Base-by-base conservation (phyloP, 306 rosid species). In the Glycine tomentella region DNA sequence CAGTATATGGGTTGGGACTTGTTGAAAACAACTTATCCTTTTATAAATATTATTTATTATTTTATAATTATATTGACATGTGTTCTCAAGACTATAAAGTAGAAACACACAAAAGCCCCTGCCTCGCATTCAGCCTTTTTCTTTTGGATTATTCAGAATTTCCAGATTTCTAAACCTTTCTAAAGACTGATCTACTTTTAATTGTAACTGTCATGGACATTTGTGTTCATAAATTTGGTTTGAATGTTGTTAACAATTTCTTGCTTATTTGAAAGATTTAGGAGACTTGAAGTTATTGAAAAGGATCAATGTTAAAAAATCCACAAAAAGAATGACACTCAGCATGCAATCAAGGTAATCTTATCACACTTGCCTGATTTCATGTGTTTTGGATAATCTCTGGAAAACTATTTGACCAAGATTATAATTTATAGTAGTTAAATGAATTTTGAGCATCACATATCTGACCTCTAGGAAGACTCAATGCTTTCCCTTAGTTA, bases 201-300 rank as follows among this genome's bases (percentile, higher is more conserved):
- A n/a, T n/a, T n/a, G n/a, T n/a, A n/a, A n/a, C n/a, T n/a, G n/a
- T 53, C 72, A 38, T 57, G 2, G 69, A 48, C 77, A 48, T 82
- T 17, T 55, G 42, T 72, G 50, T 33, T 50, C 33, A 59, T 49
- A 62, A 68, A 61, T 70, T 46, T 70, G 69, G 75, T 80, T 59
- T 66, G 45, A 61, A 57, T 67, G 42, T 20, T 69, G 13, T 53
- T 40, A 33, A 63, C 71, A 59, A 14, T 74, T 36, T 56, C 15
- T 48, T 80, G 69, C 68, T 77, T 83, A 48, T 82, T 63, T 75
- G 42, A 50, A 83, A 52, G 75, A 34, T 61, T 70, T 86, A 95
- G 99, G 99, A 95, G 83, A 93, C 84, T 95, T 58, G 97, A 95
- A 56, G 84, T 88, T 85, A 95, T 95, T 81, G 98, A 90, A 77